A percentile compares a stretch with the other conserved stretches of the same genome.
Conservation (phyloP, 2,329 filamentous ascomycete species). For the Plenodomus tracheiphilus region DNA sequence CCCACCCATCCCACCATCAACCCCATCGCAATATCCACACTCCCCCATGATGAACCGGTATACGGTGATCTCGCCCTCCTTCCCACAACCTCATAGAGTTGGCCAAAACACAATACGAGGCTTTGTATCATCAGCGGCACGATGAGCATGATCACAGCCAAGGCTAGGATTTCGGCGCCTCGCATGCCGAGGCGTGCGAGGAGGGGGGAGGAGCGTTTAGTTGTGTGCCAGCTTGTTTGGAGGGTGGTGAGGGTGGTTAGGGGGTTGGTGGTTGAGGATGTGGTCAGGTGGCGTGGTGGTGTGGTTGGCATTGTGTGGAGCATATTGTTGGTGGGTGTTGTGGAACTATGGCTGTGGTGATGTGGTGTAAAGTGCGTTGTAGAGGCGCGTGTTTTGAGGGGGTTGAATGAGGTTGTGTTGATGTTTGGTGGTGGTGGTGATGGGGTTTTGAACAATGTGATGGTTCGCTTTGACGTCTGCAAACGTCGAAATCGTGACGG, state of each 20-base stretch:
- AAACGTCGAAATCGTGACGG: not conserved
- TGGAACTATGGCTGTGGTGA: not conserved
- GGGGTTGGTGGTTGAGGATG: not conserved
- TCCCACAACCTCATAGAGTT: constrained; percentile 16
- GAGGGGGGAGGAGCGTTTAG: constrained; percentile 3
- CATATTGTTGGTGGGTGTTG: constrained; percentile 5
- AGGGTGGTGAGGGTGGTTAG: not conserved
- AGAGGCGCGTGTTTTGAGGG: not conserved
- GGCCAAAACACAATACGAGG: constrained; percentile 14
- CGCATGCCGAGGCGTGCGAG: constrained; percentile 13
- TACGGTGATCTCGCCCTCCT: constrained; percentile 21
- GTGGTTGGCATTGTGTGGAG: constrained; percentile 12
- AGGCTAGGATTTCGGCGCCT: constrained; percentile 10
- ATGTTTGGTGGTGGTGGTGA: not conserved
- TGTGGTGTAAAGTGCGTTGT: not conserved
- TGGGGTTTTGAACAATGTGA: too few relatives aligned
- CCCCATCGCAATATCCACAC: constrained; percentile 3
- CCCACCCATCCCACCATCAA: constrained; percentile 21
- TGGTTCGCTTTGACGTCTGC: not conserved
- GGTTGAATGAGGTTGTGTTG: not conserved
- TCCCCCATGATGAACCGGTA: not conserved
- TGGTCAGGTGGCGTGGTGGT: not conserved
- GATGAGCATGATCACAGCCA: constrained; percentile 15
- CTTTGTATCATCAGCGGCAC: constrained; percentile 17
- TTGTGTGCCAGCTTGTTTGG: constrained; percentile 6